Conservation (phyloP, 352 stramenopile genomes). For the Globisporangium paddicum region DNA sequence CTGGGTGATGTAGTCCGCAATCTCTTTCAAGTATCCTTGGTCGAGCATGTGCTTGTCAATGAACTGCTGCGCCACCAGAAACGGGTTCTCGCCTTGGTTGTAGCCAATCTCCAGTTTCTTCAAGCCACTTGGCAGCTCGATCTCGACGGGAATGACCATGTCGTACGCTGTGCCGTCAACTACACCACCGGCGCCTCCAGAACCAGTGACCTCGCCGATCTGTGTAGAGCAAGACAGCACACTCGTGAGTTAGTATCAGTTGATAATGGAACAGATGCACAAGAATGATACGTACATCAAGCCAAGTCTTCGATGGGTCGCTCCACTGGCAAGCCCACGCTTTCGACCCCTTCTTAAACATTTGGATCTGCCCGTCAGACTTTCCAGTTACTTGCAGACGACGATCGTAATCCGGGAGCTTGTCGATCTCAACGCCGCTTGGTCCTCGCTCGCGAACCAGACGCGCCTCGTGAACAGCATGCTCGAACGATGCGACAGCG, state of each 20-base stretch:
- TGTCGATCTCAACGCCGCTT: conserved; percentile 91
- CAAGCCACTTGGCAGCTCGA: conserved; percentile 91
- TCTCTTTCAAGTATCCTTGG: conserved; percentile 90
- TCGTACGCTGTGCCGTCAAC: conserved; percentile 94
- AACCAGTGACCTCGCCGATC: conserved; percentile 86
- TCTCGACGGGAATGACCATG: conserved; percentile 96
- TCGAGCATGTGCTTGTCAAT: conserved; percentile 96
- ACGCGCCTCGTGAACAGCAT: conserved; percentile 51
- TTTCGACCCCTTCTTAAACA: conserved; percentile 93
- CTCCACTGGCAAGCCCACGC: conserved; percentile 96
- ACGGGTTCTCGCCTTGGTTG: conserved; percentile 97
- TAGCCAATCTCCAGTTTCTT: conserved; percentile 96
- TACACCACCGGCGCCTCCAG: conserved; percentile 64
- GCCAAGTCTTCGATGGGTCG: conserved; percentile 87
- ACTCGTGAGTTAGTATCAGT: not conserved
- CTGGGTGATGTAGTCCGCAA: conserved; percentile 96
- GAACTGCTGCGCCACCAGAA: conserved; percentile 94
- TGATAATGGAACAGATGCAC: not conserved
- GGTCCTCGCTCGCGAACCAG: conserved; percentile 72
- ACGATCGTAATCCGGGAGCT: conserved; percentile 92
- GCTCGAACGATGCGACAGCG: conserved; percentile 57
- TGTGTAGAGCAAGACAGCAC: conserved; percentile 10
- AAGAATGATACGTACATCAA: conserved; percentile 83
- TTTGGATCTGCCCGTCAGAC: conserved; percentile 94
- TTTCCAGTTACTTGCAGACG: conserved; percentile 64